Evolutionary conservation across 129 eudicot species (phyloP).

Genomic region (Smallanthus sonchifolius): DNA sequence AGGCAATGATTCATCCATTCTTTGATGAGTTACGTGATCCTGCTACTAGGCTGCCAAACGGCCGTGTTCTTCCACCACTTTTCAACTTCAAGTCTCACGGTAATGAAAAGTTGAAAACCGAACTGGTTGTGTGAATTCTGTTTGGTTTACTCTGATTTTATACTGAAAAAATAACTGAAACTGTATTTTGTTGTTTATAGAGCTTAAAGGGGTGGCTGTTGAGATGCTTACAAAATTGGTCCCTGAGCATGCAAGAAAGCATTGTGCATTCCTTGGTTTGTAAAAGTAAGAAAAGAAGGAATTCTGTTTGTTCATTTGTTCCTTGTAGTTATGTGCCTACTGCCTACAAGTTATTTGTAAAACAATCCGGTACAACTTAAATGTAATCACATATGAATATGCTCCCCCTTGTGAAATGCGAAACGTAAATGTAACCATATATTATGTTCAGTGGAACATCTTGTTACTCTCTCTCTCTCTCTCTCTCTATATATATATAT

Average conservation of each 20-base stretch:
- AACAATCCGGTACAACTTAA: slow-evolving; percentile 14
- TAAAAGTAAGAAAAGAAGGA: slow-evolving; percentile 26
- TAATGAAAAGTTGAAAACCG: slow-evolving; percentile 14
- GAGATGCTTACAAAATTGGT: slow-evolving; percentile 59
- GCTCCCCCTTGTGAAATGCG: slow-evolving; percentile 20
- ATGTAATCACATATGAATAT: slow-evolving; percentile 21
- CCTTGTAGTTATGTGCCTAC: slow-evolving; percentile 24
- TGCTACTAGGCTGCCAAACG: slow-evolving; percentile 74
- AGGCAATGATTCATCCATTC: slow-evolving; percentile 71
- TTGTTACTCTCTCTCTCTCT: neutral
- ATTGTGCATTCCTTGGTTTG: slow-evolving; percentile 62
- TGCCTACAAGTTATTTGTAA: slow-evolving; percentile 22
- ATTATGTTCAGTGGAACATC: slow-evolving; percentile 15
- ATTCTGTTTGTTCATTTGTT: slow-evolving; percentile 28
- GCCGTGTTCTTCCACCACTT: slow-evolving; percentile 79
- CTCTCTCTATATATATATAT: neutral
- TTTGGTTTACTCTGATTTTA: neutral
- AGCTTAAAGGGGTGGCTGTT: slow-evolving; percentile 60
- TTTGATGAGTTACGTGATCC: slow-evolving; percentile 93
- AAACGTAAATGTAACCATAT: slow-evolving; percentile 25
- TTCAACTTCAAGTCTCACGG: slow-evolving; percentile 89
- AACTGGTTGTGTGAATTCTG: neutral
- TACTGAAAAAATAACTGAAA: slow-evolving; percentile 6
- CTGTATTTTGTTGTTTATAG: slow-evolving; percentile 24
- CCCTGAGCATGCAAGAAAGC: slow-evolving; percentile 77